Percentiles rank a stretch among this genome's conserved stretches.
Conservation (phyloP, 805 yeast genomes). For the Nakazawaea sp. region DNA sequence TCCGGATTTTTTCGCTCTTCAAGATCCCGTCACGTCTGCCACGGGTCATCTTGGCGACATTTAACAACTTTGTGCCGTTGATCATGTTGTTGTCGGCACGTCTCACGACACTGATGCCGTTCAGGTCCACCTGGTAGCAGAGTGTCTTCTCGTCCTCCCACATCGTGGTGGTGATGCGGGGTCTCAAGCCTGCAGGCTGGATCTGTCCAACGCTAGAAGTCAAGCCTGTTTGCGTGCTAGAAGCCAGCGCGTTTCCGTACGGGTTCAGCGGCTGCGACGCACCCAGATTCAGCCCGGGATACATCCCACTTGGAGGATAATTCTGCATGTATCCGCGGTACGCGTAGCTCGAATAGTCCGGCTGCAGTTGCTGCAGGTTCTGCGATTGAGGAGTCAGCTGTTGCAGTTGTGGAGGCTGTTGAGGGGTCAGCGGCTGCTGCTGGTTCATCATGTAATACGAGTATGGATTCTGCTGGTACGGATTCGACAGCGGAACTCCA, state of each 20-base stretch:
- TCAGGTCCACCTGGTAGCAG: slow-evolving; percentile 68
- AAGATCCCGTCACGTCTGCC: slow-evolving; percentile 68
- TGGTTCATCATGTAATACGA: slow-evolving; percentile 11
- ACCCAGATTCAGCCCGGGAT: too few relatives aligned
- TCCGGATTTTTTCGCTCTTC: slow-evolving; percentile 58
- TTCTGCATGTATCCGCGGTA: slow-evolving; percentile 8
- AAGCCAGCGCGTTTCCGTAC: neutral
- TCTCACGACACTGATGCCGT: slow-evolving; percentile 59
- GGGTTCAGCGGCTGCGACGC: too few relatives aligned
- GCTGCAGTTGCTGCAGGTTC: neutral
- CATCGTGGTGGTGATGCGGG: slow-evolving; percentile 64
- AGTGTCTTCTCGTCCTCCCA: slow-evolving; percentile 72
- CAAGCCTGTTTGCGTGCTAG: neutral
- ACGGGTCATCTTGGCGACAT: slow-evolving; percentile 68
- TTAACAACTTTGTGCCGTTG: slow-evolving; percentile 62
- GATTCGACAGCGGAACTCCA: neutral
- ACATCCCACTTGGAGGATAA: slow-evolving; percentile 2
- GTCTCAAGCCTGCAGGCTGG: slow-evolving; percentile 39
- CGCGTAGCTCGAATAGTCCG: slow-evolving; percentile 5
- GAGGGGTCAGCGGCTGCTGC: slow-evolving; percentile 5
- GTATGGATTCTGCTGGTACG: slow-evolving; percentile 6
- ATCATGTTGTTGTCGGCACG: slow-evolving; percentile 70
- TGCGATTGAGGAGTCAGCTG: slow-evolving; percentile 2
- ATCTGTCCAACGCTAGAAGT: slow-evolving; percentile 25
- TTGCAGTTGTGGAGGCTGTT: slow-evolving; percentile 4